A percentile compares a stretch with the other conserved stretches of the same genome.
These are phyloP conservation scores for Boechera retrofracta DNA, from an alignment of 345 rosid genomes.

Conservation along the genomic window DNA sequence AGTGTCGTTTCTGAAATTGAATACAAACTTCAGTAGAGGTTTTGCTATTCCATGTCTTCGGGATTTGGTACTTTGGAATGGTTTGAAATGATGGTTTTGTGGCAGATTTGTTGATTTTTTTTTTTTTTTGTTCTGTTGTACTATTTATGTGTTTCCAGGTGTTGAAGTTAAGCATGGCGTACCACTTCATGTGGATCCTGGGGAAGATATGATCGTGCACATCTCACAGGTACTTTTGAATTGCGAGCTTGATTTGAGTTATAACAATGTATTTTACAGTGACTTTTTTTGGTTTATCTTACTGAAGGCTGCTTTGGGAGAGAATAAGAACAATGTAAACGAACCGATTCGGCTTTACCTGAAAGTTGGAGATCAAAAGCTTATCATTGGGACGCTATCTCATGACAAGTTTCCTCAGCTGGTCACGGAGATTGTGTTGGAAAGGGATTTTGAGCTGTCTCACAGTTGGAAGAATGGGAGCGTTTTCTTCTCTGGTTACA, in stretches of 20 bases:
- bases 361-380: constrained; percentile 52
- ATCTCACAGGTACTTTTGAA: constrained; percentile 61
- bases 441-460: constrained; percentile 60
- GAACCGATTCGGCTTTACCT: constrained; percentile 49
- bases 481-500: constrained; percentile 71
- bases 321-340: constrained; percentile 54
- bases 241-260: constrained; percentile 10
- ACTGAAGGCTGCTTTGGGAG: constrained; percentile 69
- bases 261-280: not conserved
- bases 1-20: not conserved
- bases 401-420: constrained; percentile 67
- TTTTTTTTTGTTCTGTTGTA: not conserved
- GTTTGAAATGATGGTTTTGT: not conserved
- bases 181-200: constrained; percentile 47
- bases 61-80: not conserved
- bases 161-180: constrained; percentile 65
- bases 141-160: constrained; percentile 49
- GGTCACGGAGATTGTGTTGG: constrained; percentile 62
- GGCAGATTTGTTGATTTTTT: not conserved
- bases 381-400: constrained; percentile 69
- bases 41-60: not conserved
- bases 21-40: not conserved
- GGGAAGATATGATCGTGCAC: constrained; percentile 51
- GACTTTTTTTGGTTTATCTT: not conserved
- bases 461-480: constrained; percentile 77